Evolutionary conservation across 1,284 basidiomycete genomes (phyloP).

Genomic region (Clitocybe nebularis): DNA sequence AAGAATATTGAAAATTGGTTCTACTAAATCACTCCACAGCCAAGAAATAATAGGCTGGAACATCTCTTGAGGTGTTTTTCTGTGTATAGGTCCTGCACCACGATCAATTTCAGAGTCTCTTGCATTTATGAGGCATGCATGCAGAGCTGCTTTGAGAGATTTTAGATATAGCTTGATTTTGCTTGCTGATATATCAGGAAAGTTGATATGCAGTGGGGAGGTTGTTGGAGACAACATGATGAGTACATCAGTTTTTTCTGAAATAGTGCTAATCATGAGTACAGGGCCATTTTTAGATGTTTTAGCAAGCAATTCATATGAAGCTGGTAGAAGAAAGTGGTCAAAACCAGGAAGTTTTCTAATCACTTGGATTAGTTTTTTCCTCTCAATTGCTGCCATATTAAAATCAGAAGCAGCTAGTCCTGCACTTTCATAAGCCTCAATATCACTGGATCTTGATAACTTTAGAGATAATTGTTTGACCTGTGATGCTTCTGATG

Average conservation of each 20-base stretch:
- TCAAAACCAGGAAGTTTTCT: constrained; percentile 13
- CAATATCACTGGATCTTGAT: background rate
- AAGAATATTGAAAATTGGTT: constrained; percentile 6
- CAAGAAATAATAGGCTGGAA: constrained; percentile 2
- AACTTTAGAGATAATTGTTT: constrained; percentile 2
- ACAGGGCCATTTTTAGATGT: constrained; percentile 16
- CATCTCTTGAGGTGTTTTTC: background rate
- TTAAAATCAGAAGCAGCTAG: background rate
- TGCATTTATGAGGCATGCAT: background rate
- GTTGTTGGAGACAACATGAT: constrained; percentile 11
- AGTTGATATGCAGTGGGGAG: constrained; percentile 6
- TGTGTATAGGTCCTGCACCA: background rate
- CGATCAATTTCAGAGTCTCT: background rate
- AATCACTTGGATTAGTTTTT: constrained; percentile 11
- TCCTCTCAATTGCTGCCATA: constrained; percentile 4
- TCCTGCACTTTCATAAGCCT: background rate
- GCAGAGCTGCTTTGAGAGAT: background rate
- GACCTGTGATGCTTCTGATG: background rate
- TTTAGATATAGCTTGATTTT: background rate
- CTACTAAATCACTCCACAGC: constrained; percentile 6
- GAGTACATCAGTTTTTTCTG: constrained; percentile 13
- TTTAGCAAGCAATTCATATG: constrained; percentile 9
- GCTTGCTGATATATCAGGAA: constrained; percentile 1
- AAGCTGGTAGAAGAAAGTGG: constrained; percentile 15
- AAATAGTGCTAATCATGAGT: constrained; percentile 14